These are phyloP conservation scores for Pisolithus tinctorius DNA, from an alignment of 768 basidiomycete genomes.

Conservation along the genomic window DNA sequence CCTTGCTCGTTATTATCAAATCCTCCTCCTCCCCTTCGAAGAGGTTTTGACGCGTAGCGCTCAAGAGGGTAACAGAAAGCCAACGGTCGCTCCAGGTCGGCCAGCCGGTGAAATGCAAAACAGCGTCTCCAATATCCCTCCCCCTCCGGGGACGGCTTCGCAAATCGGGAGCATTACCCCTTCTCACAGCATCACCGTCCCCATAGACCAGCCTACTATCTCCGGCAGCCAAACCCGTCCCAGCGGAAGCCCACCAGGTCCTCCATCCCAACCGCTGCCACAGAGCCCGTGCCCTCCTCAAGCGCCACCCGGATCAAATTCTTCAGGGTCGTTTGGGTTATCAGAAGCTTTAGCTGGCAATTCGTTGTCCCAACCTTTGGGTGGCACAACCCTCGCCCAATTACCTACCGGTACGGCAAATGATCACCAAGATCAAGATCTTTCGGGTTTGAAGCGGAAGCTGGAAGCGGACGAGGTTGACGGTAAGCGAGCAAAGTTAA, in stretches of 20 bases:
- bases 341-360: constrained; percentile 19
- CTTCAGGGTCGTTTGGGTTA: constrained; percentile 19
- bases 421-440: constrained; percentile 47
- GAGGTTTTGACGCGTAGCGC: constrained; percentile 58
- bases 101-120: constrained; percentile 5
- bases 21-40: constrained; percentile 66
- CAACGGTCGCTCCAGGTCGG: constrained; percentile 38
- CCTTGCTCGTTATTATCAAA: constrained; percentile 55
- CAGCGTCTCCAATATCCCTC: constrained; percentile 13
- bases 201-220: constrained; percentile 19
- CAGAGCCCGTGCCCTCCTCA: constrained; percentile 26
- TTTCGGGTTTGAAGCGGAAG: constrained; percentile 68
- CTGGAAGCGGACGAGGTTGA: constrained; percentile 59
- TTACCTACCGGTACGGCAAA: constrained; percentile 4
- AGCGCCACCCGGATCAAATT: constrained; percentile 12
- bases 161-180: constrained; percentile 12
- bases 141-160: constrained; percentile 12
- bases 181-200: constrained; percentile 18
- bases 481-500: constrained; percentile 64
- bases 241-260: constrained; percentile 18
- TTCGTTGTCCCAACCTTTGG: constrained; percentile 12
- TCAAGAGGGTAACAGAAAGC: constrained; percentile 53
- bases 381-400: constrained; percentile 7
- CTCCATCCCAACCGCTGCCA: constrained; percentile 22
- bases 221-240: constrained; percentile 13